Percentiles rank a stretch among this genome's conserved stretches.
These are phyloP conservation scores for Urochloa ruziziensis DNA, from an alignment of 176 grass and related monocot genomes.

Conservation along the genomic window DNA sequence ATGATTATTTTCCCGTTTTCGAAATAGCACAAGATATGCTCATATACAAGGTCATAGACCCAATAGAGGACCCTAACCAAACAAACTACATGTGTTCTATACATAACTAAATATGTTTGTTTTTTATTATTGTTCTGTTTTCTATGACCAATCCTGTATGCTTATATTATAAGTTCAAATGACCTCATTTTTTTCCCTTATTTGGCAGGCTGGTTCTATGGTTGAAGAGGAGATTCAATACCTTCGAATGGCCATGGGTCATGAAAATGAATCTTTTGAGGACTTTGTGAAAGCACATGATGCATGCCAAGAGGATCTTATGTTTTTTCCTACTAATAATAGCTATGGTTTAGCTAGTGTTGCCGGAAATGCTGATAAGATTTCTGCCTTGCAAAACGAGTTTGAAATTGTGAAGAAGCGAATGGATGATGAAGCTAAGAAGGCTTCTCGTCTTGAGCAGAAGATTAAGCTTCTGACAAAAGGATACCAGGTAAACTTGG, in stretches of 20 bases:
- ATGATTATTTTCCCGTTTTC: neutral
- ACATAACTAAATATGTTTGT: slow-evolving; percentile 5
- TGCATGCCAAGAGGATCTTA: slow-evolving; percentile 93
- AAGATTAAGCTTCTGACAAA: slow-evolving; percentile 93
- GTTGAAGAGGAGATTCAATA: slow-evolving; percentile 74
- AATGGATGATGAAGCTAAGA: slow-evolving; percentile 94
- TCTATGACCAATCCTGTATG: neutral
- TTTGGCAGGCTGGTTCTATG: slow-evolving; percentile 68
- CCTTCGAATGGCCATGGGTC: slow-evolving; percentile 74
- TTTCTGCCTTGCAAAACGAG: slow-evolving; percentile 72
- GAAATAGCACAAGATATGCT: neutral
- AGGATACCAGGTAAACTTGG: slow-evolving; percentile 76
- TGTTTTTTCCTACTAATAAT: slow-evolving; percentile 72
- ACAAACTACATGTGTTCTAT: neutral
- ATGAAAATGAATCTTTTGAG: slow-evolving; percentile 80
- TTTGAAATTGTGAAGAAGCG: slow-evolving; percentile 87
- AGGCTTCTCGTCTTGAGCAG: slow-evolving; percentile 83
- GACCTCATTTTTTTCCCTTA: neutral
- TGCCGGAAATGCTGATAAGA: slow-evolving; percentile 75
- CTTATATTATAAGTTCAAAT: neutral
- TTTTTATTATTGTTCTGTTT: neutral
- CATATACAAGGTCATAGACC: neutral
- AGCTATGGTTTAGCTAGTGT: slow-evolving; percentile 87
- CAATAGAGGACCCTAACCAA: neutral
- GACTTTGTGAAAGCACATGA: slow-evolving; percentile 84